Percentiles rank a stretch among this genome's conserved stretches.
Conservation (phyloP, 2,329 filamentous ascomycete genomes). For the Cladosporium sp. region DNA sequence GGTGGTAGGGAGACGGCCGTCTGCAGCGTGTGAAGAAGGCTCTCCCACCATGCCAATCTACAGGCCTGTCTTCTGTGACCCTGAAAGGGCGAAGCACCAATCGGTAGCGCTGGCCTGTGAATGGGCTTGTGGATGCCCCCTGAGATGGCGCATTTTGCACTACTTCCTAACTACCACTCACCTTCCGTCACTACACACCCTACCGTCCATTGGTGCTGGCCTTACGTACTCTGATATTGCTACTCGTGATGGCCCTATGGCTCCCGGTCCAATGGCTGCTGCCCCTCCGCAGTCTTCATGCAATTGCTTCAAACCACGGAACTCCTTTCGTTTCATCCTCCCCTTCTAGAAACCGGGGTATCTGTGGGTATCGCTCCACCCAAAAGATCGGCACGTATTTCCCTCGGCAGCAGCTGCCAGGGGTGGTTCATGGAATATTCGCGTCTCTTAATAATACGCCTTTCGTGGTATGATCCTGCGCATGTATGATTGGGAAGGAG, state of each 20-base stretch:
- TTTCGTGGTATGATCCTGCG: background rate
- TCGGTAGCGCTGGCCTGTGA: slow-evolving; percentile 1
- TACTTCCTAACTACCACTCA: background rate
- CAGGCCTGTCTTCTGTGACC: slow-evolving; percentile 1
- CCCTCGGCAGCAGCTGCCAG: slow-evolving; percentile 6
- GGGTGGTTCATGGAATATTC: background rate
- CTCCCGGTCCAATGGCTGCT: background rate
- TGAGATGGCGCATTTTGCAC: slow-evolving; percentile 11
- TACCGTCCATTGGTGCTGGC: slow-evolving; percentile 4
- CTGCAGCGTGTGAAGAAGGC: slow-evolving; percentile 12
- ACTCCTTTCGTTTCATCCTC: slow-evolving; percentile 19
- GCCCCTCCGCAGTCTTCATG: slow-evolving; percentile 12
- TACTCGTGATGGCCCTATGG: background rate
- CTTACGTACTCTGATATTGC: background rate
- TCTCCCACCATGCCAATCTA: slow-evolving; percentile 11
- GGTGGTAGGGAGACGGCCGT: slow-evolving; percentile 2
- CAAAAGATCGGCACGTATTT: slow-evolving; percentile 3
- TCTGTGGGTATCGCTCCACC: slow-evolving; percentile 15
- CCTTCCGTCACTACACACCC: background rate
- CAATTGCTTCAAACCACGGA: slow-evolving; percentile 1
- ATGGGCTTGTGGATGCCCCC: slow-evolving; percentile 7
- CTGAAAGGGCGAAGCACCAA: slow-evolving; percentile 10
- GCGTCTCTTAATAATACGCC: background rate
- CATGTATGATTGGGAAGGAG: background rate
- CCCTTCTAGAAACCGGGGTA: slow-evolving; percentile 19